Conservation (phyloP, 106 monocot species). For the Phalaenopsis equestris region DNA sequence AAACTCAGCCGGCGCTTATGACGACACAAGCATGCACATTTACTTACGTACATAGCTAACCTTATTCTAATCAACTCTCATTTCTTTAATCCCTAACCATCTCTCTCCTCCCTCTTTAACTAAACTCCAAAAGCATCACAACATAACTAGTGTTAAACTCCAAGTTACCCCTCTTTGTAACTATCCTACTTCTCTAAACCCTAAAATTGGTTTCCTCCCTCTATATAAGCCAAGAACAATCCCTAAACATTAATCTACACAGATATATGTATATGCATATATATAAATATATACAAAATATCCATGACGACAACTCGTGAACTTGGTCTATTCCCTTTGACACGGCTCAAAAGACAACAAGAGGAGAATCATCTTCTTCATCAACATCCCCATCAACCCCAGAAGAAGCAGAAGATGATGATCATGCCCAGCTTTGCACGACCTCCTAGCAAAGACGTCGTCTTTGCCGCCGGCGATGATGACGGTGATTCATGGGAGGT, state of each 20-base stretch:
- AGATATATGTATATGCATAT: too few relatives aligned
- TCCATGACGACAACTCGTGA: not conserved
- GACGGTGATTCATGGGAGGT: slow-evolving; percentile 22
- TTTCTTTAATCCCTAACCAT: not conserved
- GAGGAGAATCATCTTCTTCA: not conserved
- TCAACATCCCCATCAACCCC: not conserved
- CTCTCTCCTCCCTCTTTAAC: not conserved
- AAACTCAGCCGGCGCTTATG: not conserved
- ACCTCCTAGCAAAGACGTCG: not conserved
- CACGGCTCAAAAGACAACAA: not conserved
- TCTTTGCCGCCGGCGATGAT: not conserved
- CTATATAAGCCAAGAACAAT: slow-evolving; percentile 1
- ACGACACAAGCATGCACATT: not conserved
- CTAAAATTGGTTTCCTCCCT: not conserved
- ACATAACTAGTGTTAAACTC: not conserved
- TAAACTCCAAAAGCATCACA: not conserved
- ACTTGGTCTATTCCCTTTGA: not conserved
- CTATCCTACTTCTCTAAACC: not conserved
- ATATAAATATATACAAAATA: not conserved
- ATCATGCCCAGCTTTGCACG: not conserved
- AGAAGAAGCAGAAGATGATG: not conserved
- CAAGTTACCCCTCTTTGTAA: not conserved
- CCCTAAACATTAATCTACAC: not conserved
- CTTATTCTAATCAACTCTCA: not conserved
- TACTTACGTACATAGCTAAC: not conserved